phyloP scores from a whole-genome alignment of 495 filamentous ascomycete species.

The Lasiosphaeris hirsuta region DNA sequence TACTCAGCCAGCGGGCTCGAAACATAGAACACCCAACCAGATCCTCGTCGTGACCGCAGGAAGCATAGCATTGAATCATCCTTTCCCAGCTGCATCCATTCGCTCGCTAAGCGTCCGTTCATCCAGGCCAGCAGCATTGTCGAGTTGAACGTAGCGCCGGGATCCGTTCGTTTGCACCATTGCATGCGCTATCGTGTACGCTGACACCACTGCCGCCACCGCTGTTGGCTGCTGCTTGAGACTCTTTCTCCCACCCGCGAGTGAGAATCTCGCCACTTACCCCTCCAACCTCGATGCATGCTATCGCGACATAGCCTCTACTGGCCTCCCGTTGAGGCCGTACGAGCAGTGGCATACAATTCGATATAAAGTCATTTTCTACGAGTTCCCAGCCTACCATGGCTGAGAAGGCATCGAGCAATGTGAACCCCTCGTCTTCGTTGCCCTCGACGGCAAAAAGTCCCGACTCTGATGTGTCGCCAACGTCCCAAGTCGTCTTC shows the following conservation, averaged over 20 bases:
- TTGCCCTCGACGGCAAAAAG: slow-evolving; percentile 29
- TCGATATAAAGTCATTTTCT: not conserved
- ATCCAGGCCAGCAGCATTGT: too few relatives aligned
- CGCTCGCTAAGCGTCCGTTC: too few relatives aligned
- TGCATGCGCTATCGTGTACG: too few relatives aligned
- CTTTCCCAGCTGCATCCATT: too few relatives aligned
- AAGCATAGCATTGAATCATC: too few relatives aligned
- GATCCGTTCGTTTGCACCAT: too few relatives aligned
- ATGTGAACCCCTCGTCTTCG: slow-evolving; percentile 29
- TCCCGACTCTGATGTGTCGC: slow-evolving; percentile 40
- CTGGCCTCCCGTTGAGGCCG: slow-evolving; percentile 46
- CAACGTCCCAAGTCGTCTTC: slow-evolving; percentile 29
- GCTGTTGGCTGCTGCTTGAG: not conserved
- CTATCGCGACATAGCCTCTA: slow-evolving; percentile 40
- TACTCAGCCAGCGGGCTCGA: too few relatives aligned
- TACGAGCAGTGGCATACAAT: slow-evolving; percentile 36
- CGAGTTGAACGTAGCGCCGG: too few relatives aligned
- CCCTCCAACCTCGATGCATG: slow-evolving; percentile 36
- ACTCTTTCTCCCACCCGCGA: not conserved
- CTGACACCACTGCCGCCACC: not conserved
- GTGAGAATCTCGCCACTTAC: not conserved
- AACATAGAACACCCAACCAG: too few relatives aligned
- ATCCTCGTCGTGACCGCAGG: too few relatives aligned
- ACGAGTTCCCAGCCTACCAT: slow-evolving; percentile 20
- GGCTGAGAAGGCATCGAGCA: slow-evolving; percentile 22